Evolutionary conservation across 2,329 filamentous ascomycete genomes (phyloP).

Genomic region (Penicillium sp.): DNA sequence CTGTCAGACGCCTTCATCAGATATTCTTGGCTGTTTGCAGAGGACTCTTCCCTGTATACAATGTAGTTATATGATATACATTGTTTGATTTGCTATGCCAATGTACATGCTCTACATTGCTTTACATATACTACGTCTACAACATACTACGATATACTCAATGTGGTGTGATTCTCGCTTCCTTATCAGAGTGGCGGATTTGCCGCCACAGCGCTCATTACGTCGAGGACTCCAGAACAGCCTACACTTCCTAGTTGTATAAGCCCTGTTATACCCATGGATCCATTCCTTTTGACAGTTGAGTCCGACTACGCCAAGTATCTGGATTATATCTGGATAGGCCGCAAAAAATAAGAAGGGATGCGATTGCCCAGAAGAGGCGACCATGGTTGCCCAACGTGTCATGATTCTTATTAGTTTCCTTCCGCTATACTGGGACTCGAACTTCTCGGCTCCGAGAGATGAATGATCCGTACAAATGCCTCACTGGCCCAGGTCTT

Average conservation of each 20-base stretch:
- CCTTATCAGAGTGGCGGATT: constrained; percentile 1
- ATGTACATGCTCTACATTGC: neutral
- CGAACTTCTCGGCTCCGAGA: neutral
- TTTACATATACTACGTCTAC: neutral
- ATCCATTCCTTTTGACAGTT: neutral
- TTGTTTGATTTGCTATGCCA: neutral
- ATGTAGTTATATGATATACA: neutral
- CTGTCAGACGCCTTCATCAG: neutral
- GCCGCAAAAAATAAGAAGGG: neutral
- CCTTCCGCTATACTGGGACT: neutral
- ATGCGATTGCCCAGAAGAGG: neutral
- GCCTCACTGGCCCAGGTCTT: neutral
- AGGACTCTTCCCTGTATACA: neutral
- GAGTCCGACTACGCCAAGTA: too few relatives aligned
- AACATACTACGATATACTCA: too few relatives aligned
- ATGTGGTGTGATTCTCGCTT: neutral
- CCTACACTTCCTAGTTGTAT: neutral
- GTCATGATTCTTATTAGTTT: neutral
- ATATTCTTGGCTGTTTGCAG: neutral
- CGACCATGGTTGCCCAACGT: constrained; percentile 9
- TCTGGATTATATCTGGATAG: too few relatives aligned
- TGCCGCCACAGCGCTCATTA: neutral
- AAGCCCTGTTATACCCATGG: neutral
- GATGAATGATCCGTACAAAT: constrained; percentile 1
- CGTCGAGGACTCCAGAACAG: constrained; percentile 5